Conservation (phyloP, 768 basidiomycete genomes). For the Asterophora parasitica region DNA sequence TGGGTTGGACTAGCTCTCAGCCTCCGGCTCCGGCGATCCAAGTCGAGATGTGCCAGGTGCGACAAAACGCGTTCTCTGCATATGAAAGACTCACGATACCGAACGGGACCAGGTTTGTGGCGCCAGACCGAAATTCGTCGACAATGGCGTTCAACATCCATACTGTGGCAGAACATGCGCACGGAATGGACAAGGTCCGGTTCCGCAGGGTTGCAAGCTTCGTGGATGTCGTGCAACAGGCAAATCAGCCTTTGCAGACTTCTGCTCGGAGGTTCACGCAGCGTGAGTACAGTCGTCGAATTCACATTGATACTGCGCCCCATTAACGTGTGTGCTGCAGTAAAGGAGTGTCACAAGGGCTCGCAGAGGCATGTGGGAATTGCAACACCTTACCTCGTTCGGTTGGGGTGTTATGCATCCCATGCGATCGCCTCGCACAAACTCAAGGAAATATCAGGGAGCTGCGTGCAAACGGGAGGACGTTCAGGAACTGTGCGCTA, state of each 20-base stretch:
- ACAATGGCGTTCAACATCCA: constrained; percentile 51
- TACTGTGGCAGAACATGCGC: constrained; percentile 63
- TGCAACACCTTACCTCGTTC: constrained; percentile 45
- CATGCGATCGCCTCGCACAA: constrained; percentile 43
- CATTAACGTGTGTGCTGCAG: constrained; percentile 25
- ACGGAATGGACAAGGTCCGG: constrained; percentile 37
- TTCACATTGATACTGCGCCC: not conserved
- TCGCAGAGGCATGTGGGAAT: constrained; percentile 44
- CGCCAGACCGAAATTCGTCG: constrained; percentile 57
- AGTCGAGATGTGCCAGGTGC: constrained; percentile 13
- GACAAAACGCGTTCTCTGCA: not conserved
- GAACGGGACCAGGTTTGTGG: constrained; percentile 44
- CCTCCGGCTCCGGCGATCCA: constrained; percentile 1
- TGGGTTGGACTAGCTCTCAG: not conserved
- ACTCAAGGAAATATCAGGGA: constrained; percentile 44
- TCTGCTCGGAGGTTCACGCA: constrained; percentile 56
- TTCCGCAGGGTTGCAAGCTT: constrained; percentile 41
- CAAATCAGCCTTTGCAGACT: constrained; percentile 45
- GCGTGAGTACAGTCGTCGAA: constrained; percentile 33
- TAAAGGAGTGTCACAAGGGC: constrained; percentile 45
- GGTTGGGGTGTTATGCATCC: constrained; percentile 42
- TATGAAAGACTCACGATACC: constrained; percentile 5
- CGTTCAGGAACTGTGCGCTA: constrained; percentile 49
- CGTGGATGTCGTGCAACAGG: constrained; percentile 50
- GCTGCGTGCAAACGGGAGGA: constrained; percentile 38